Base-by-base conservation (phyloP, 768 basidiomycete genomes). In the Paxillus ammoniavirescens region DNA sequence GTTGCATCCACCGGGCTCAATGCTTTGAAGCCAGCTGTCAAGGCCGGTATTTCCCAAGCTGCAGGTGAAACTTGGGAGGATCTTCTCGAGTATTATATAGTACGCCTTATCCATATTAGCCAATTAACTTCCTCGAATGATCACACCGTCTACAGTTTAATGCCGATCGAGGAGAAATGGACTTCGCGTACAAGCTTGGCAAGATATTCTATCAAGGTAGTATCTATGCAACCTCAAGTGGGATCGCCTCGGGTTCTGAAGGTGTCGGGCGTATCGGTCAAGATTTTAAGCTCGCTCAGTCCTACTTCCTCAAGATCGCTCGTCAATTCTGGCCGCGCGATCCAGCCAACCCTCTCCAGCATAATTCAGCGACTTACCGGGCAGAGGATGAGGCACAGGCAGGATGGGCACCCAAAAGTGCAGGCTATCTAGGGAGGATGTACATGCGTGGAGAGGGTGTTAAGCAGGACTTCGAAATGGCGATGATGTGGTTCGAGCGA, bases 201-300 rank as follows among this genome's bases (percentile, higher is more conserved):
- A 88, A 92, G 71, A 90, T 98, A 9, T 96, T 89, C 73, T 98
- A 99, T 65, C 90, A 94, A 65, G 97, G 97, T 15, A 93, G 91
- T 53, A 89, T 98, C 35, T 98, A 97, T 64, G 78, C 82, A 5
- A 75, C 82, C 9, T 69, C 77, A 13, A 93, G 93, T 3, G 95
- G 96, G 9, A 84, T 90, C 38, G 82, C 80, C 2, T 93, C 91
- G 2, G 92, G 93, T 14, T 89, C 91, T 23, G 92, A 96, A 72
- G 91, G 91, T n/a, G 93, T 93, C 26, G 93, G 92, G 8, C 84
- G 84, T n/a, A 81, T 97, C 12, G 83, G 87, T 1, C 83, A 88
- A 42, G 91, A 92, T 66, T 96, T 83, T 68, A 73, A 72, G 17
- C 77, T 82, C 28, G 94, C 97, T 7, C 77, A 81, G 23, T 77